Evolutionary conservation across 352 stramenopile genomes (phyloP), one percentile per base, ranked within the genome.

Genomic region (Elongisporangium prolatum): DNA sequence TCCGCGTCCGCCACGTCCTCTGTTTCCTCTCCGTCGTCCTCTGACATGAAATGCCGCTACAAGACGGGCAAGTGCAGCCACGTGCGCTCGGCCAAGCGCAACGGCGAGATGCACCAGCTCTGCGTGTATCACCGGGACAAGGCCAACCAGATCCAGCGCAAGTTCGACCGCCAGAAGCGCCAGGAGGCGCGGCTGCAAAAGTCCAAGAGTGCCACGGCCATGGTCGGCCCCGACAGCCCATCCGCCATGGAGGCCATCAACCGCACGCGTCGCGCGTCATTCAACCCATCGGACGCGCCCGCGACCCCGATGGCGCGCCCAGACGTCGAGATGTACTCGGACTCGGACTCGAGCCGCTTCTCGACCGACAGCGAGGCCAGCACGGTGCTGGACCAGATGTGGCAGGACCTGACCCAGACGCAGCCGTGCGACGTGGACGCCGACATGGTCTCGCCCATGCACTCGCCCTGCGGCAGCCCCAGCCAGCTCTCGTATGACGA

Each of bases 21-120:
- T 3, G 47, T 66, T 16, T 21, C 52, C 3, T 50, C 59, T 49
- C n/a, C 48, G 17, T 37, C 60, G 10, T 57, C 54, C 14, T 52
- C 60, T 6, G 14, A 51, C 34, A 74, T 59, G 57, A 80, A 76
- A 56, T 95, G 86, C 71, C 72, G 84, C 50, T 95, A 95, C 80
- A 92, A 93, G 72, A 95, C 86, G 8, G 86, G 86, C 65, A 95
- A 95, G 52, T 95, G 86, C 75, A 82, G 59, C 59, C 92, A 95
- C 67, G 55, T 67, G 56, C 86, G 86, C 55, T 91, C 84, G 48
- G 82, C 72, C 64, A 95, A 95, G 60, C 84, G 83, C 70, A 93
- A 95, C 56, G 86, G 86, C 59, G 78, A 92, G 68, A 81, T 77
- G 54, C 86, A 95, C 65, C 84, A 93, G 64, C 69, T 95, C n/a